Evolutionary conservation across 2,329 filamentous ascomycete genomes (phyloP).

Genomic region (Penicillium sp.): DNA sequence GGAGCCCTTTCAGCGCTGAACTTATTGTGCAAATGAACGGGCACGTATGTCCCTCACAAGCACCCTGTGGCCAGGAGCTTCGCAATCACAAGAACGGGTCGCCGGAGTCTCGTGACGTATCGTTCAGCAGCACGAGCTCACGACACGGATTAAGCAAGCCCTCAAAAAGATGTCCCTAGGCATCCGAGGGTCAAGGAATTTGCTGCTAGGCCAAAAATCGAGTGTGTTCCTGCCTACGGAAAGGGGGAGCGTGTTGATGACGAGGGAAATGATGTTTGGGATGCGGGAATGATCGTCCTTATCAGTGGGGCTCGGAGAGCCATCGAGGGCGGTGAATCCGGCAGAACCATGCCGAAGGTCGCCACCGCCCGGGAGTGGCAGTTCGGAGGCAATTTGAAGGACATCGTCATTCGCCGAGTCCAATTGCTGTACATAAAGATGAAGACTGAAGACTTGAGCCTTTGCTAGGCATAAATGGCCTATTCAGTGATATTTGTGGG

Average conservation of each 20-base stretch:
- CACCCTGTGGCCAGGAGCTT: background rate
- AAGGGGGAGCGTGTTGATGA: background rate
- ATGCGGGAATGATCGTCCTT: conserved; percentile 9
- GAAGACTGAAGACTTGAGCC: background rate
- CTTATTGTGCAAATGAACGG: background rate
- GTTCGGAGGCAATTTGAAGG: background rate
- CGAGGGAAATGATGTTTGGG: conserved; percentile 2
- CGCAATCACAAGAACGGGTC: background rate
- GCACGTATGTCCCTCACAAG: background rate
- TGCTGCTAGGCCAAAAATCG: background rate
- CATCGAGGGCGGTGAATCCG: conserved; percentile 7
- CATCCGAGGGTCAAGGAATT: background rate
- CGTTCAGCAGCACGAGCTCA: background rate
- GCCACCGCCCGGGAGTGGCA: conserved; percentile 1
- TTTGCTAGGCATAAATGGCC: background rate
- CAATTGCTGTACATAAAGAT: background rate
- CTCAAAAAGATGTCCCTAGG: background rate
- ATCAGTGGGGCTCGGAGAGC: conserved; percentile 19
- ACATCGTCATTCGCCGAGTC: background rate
- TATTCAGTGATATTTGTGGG: background rate
- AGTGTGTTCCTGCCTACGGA: background rate
- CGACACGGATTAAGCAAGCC: background rate
- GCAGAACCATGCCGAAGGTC: conserved; percentile 5
- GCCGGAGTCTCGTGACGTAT: background rate
- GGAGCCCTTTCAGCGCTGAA: background rate